Conservation (phyloP, 176 grass and related monocot genomes). For the Bothriochloa decipiens region DNA sequence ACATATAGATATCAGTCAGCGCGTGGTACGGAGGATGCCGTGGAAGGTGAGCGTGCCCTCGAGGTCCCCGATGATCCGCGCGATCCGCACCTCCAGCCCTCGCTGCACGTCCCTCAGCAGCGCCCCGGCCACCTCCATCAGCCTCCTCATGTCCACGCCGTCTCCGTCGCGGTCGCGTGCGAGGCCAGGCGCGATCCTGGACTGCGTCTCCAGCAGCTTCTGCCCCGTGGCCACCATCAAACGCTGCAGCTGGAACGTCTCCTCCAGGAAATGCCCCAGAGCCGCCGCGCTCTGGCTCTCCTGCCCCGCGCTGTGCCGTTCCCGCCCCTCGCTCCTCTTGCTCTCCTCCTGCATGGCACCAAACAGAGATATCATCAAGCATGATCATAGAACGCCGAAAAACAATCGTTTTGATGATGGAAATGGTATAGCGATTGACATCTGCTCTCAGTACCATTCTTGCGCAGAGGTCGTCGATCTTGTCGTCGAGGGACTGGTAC, state of each 20-base stretch:
- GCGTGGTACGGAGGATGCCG: slow-evolving; percentile 64
- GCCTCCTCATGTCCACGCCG: slow-evolving; percentile 61
- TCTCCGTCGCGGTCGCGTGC: neutral
- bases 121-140: slow-evolving; percentile 65
- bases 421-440: neutral
- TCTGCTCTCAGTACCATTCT: slow-evolving; percentile 55
- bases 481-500: slow-evolving; percentile 86
- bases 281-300: slow-evolving; percentile 36
- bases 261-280: slow-evolving; percentile 63
- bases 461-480: slow-evolving; percentile 70
- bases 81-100: slow-evolving; percentile 78
- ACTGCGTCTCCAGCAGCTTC: slow-evolving; percentile 81
- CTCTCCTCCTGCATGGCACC: slow-evolving; percentile 50
- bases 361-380: neutral
- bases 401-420: neutral
- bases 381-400: neutral
- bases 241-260: slow-evolving; percentile 84
- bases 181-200: slow-evolving; percentile 53
- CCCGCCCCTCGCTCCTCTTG: slow-evolving; percentile 49
- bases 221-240: slow-evolving; percentile 83
- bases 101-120: slow-evolving; percentile 79
- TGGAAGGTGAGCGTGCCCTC: slow-evolving; percentile 84
- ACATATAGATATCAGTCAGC: slow-evolving; percentile 16
- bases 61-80: slow-evolving; percentile 75
- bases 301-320: slow-evolving; percentile 34